These are phyloP conservation scores for Psilocybe tampanensis DNA, from an alignment of 768 basidiomycete genomes.

Conservation along the genomic window DNA sequence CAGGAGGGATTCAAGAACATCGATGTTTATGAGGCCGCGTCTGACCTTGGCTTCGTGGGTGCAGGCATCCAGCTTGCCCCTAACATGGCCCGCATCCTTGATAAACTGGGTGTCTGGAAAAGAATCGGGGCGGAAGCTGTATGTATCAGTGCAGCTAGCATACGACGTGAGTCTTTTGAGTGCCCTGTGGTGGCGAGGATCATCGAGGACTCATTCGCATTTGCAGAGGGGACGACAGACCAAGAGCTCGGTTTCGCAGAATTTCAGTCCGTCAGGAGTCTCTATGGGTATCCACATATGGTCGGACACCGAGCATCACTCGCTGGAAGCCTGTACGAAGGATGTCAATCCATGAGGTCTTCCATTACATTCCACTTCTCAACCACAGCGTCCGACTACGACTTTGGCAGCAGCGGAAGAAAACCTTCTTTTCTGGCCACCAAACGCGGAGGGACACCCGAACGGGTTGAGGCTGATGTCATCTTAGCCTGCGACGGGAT, in stretches of 20 bases:
- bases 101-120: constrained; percentile 6
- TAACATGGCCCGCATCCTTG: constrained; percentile 6
- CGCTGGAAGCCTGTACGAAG: constrained; percentile 4
- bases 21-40: constrained; percentile 1
- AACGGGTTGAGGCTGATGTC: neutral
- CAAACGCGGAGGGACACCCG: neutral
- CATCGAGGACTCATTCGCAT: neutral
- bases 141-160: neutral
- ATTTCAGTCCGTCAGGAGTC: neutral
- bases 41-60: constrained; percentile 5
- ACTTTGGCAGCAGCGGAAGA: neutral
- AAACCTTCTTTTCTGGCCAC: constrained; percentile 1
- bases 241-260: constrained; percentile 2
- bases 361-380: constrained; percentile 8
- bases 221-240: constrained; percentile 3
- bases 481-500: constrained; percentile 6
- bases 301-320: constrained; percentile 8
- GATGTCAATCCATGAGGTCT: neutral
- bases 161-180: neutral
- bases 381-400: neutral
- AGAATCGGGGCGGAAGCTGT: neutral
- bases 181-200: neutral
- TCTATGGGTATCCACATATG: constrained; percentile 7
- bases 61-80: constrained; percentile 9
- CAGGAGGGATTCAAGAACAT: constrained; percentile 1